These are phyloP conservation scores for Sonneratia caseolaris DNA, from an alignment of 345 rosid genomes.

Conservation along the genomic window DNA sequence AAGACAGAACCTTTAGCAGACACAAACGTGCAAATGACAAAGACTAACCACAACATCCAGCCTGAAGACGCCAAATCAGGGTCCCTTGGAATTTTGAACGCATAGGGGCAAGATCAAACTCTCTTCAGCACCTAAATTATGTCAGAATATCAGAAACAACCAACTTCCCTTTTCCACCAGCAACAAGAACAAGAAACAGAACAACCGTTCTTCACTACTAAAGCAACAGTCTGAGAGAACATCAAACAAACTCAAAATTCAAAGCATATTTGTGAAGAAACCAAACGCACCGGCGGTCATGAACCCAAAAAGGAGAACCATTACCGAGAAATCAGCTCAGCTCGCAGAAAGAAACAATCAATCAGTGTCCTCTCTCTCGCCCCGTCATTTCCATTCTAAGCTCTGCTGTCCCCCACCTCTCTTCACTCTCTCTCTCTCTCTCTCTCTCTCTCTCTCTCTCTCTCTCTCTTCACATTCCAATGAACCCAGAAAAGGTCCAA, in stretches of 20 bases:
- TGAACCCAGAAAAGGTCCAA: slow-evolving; percentile 4
- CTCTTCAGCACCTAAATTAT: neutral
- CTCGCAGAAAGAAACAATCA: neutral
- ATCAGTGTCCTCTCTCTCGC: neutral
- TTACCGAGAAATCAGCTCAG: neutral
- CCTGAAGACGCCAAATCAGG: neutral
- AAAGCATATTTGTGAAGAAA: neutral
- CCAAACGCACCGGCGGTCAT: neutral
- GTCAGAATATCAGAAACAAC: neutral
- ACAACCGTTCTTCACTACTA: neutral
- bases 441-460: neutral
- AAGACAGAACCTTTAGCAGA: neutral
- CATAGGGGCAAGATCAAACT: neutral
- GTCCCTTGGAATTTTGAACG: neutral
- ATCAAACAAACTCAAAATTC: neutral
- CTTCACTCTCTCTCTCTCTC: neutral
- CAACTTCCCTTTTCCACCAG: neutral
- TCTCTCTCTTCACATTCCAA: neutral
- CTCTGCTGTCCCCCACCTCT: too few species aligned
- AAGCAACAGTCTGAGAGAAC: neutral
- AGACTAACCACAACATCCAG: neutral
- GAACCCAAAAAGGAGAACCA: neutral
- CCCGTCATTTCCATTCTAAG: neutral
- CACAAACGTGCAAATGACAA: neutral
- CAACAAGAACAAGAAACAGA: neutral